phyloP scores from a whole-genome alignment of 306 rosid species.

The Cyamopsis tetragonoloba region DNA sequence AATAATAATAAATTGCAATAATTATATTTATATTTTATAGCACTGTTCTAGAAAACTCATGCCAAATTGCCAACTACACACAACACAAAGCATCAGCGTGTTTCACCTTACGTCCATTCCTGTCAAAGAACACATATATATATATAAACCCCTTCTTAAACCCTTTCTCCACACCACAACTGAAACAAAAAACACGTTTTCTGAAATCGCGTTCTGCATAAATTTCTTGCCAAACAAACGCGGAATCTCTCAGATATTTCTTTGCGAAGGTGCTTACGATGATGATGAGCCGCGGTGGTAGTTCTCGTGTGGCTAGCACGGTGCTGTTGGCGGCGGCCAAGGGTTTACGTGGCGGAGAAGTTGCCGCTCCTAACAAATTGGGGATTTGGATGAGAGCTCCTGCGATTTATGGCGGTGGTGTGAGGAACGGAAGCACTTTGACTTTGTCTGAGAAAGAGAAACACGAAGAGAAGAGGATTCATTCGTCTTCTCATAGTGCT shows the following conservation, averaged over 20 bases:
- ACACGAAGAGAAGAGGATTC: not conserved
- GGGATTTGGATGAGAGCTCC: conserved; percentile 8
- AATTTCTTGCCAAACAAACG: not conserved
- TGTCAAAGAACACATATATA: not conserved
- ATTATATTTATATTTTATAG: too few relatives aligned
- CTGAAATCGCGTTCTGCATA: not conserved
- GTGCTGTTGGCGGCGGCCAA: not conserved
- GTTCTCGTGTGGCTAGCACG: not conserved
- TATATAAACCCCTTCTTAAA: conserved; percentile 10
- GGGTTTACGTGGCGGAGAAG: conserved; percentile 19
- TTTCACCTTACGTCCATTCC: not conserved
- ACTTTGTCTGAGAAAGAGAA: conserved; percentile 30
- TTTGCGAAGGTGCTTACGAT: not conserved
- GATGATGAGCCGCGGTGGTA: conserved; percentile 29
- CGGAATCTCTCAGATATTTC: not conserved
- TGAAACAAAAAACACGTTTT: not conserved
- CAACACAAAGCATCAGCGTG: not conserved
- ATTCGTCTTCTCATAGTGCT: not conserved
- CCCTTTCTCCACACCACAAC: conserved; percentile 17
- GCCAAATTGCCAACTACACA: not conserved
- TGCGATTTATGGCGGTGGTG: not conserved
- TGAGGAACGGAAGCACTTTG: conserved; percentile 29
- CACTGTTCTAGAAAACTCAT: not conserved
- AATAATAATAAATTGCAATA: too few relatives aligned
- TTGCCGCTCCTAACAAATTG: not conserved